Conservation (phyloP, 306 rosid genomes). For the Hippophae gyantsensis region DNA sequence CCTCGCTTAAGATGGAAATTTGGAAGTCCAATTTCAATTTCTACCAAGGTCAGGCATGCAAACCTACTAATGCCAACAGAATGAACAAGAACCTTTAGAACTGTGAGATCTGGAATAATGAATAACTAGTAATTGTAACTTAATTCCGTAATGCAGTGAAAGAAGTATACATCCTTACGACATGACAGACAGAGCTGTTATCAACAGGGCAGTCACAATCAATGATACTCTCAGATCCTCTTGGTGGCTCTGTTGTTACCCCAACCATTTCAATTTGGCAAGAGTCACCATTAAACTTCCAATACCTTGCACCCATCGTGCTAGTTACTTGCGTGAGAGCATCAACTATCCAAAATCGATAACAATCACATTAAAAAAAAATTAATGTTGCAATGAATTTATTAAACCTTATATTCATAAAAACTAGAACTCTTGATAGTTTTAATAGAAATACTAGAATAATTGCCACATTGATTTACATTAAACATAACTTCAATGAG, state of each 20-base stretch:
- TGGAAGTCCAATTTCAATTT: no score
- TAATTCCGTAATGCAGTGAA: constrained; percentile 9
- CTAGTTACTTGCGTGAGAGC: constrained; percentile 54
- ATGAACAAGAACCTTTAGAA: background rate
- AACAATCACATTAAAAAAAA: constrained; percentile 4
- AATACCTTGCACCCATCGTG: constrained; percentile 57
- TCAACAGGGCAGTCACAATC: constrained; percentile 38
- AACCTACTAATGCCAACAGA: background rate
- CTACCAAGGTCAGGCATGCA: no score
- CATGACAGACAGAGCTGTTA: constrained; percentile 51
- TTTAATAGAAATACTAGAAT: background rate
- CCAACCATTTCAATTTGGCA: constrained; percentile 52
- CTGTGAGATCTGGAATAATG: background rate
- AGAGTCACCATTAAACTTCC: constrained; percentile 56
- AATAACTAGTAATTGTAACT: constrained; percentile 8
- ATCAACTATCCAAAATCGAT: constrained; percentile 38
- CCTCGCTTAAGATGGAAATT: no score
- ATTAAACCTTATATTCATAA: background rate
- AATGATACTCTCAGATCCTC: constrained; percentile 27
- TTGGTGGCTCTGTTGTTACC: constrained; percentile 31
- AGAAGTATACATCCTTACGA: constrained; percentile 50
- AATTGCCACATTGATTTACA: no score
- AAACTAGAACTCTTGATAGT: background rate
- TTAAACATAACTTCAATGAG: no score
- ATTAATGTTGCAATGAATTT: no score